A percentile compares a stretch with the other conserved stretches of the same genome.
These are phyloP conservation scores for Avena eriantha DNA, from an alignment of 176 grass and related monocot genomes.

Conservation along the genomic window DNA sequence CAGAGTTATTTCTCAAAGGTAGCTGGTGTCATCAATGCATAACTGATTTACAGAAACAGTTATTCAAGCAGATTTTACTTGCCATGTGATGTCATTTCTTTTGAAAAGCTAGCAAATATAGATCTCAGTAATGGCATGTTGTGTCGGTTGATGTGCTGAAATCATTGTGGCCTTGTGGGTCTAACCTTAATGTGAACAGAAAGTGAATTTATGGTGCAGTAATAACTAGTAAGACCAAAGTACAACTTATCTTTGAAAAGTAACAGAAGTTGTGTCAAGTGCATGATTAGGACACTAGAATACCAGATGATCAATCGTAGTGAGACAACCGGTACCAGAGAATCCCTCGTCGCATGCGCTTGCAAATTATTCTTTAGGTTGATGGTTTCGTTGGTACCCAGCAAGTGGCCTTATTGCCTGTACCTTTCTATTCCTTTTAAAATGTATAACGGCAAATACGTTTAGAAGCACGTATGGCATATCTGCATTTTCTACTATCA, in stretches of 20 bases:
- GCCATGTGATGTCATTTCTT: neutral
- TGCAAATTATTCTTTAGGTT: neutral
- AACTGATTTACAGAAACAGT: neutral
- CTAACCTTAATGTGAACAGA: neutral
- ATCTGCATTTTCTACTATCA: neutral
- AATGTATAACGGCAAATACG: neutral
- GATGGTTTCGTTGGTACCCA: neutral
- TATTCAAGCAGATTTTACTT: neutral
- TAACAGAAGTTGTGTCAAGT: neutral
- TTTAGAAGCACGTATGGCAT: too few species aligned
- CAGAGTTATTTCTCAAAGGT: conserved; percentile 2
- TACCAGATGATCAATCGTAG: neutral
- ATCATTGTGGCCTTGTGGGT: neutral
- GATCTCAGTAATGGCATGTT: neutral
- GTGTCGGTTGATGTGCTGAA: neutral
- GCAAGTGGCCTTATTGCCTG: neutral
- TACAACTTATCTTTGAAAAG: neutral
- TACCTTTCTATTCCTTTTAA: neutral
- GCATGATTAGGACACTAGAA: neutral
- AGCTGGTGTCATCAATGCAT: neutral
- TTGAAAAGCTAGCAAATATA: neutral
- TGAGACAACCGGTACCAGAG: neutral
- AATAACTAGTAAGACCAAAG: neutral
- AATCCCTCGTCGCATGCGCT: neutral
- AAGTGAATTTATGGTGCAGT: conserved; percentile 13